Evolutionary conservation across 164 flowering plant species (phyloP).

Genomic region (Dillenia turbinata): DNA sequence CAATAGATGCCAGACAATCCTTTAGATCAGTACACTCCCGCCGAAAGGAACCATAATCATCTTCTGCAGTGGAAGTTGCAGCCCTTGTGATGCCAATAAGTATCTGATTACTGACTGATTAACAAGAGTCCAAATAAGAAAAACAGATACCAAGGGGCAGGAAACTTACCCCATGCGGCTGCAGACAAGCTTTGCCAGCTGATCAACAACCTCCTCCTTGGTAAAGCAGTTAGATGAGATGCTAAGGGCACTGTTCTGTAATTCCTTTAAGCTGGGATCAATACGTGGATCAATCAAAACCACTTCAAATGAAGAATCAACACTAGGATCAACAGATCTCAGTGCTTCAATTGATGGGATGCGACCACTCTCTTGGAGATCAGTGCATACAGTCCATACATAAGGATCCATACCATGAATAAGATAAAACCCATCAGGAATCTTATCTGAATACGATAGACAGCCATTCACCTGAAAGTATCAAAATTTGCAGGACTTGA

Average conservation of each 20-base stretch:
- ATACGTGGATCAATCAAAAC: conserved; percentile 66
- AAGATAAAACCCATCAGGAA: conserved; percentile 90
- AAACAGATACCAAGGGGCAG: conserved; percentile 1
- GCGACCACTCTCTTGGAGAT: conserved; percentile 78
- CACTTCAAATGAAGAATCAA: conserved; percentile 64
- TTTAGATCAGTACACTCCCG: conserved; percentile 62
- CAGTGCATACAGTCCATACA: conserved; percentile 85
- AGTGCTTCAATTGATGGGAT: conserved; percentile 86
- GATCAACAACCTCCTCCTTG: conserved; percentile 75
- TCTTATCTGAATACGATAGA: conserved; percentile 78
- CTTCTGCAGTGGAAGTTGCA: conserved; percentile 62
- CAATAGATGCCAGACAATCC: conserved; percentile 79
- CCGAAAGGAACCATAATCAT: conserved; percentile 53
- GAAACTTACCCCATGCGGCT: conserved; percentile 80
- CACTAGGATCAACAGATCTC: conserved; percentile 50
- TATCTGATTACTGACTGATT: conserved; percentile 24
- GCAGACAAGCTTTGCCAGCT: conserved; percentile 84
- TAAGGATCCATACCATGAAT: conserved; percentile 89
- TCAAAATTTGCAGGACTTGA: conserved; percentile 8
- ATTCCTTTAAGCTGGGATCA: conserved; percentile 73
- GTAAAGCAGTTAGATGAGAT: conserved; percentile 61
- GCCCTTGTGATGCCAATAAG: conserved; percentile 56
- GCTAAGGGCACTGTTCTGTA: conserved; percentile 51
- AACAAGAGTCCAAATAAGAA: conserved; percentile 9
- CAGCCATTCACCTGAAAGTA: conserved; percentile 81